Conservation (phyloP, 768 basidiomycete species). For the Podaxis rugospora region DNA sequence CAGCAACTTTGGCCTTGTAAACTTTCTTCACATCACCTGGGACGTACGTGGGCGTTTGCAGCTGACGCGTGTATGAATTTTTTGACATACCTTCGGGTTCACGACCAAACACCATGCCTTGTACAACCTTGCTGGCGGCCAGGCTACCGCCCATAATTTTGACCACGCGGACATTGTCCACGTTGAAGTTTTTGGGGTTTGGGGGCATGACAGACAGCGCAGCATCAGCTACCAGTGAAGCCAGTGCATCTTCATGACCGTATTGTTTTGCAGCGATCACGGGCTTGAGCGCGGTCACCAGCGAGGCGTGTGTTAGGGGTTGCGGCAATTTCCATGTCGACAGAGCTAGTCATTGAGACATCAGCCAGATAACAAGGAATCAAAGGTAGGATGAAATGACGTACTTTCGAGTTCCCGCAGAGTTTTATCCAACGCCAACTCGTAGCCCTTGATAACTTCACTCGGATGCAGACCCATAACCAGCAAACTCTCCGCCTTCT, state of each 20-base stretch:
- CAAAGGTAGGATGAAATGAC: slow-evolving; percentile 26
- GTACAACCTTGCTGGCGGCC: slow-evolving; percentile 80
- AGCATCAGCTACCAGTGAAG: slow-evolving; percentile 87
- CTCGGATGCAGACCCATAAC: slow-evolving; percentile 97
- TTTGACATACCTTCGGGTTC: slow-evolving; percentile 81
- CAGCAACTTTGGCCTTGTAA: slow-evolving; percentile 85
- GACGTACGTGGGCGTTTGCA: not conserved
- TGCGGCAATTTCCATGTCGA: slow-evolving; percentile 65
- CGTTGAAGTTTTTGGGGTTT: slow-evolving; percentile 90
- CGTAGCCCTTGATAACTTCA: slow-evolving; percentile 93
- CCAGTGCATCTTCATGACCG: slow-evolving; percentile 81
- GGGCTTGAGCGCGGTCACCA: slow-evolving; percentile 77
- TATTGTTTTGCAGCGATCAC: slow-evolving; percentile 98
- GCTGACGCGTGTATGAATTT: not conserved
- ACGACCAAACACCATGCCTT: slow-evolving; percentile 97
- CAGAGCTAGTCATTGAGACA: slow-evolving; percentile 44
- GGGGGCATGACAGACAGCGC: slow-evolving; percentile 88
- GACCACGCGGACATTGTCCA: slow-evolving; percentile 96
- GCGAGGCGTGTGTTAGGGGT: slow-evolving; percentile 65
- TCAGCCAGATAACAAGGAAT: slow-evolving; percentile 12
- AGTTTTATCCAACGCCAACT: slow-evolving; percentile 82
- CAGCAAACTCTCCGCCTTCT: slow-evolving; percentile 87
- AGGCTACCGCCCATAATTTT: slow-evolving; percentile 97
- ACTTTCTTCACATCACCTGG: slow-evolving; percentile 80
- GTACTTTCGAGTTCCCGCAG: slow-evolving; percentile 86